These are phyloP conservation scores for Diaporthe amygdali DNA, from an alignment of 2,329 filamentous ascomycete genomes.

Conservation along the genomic window DNA sequence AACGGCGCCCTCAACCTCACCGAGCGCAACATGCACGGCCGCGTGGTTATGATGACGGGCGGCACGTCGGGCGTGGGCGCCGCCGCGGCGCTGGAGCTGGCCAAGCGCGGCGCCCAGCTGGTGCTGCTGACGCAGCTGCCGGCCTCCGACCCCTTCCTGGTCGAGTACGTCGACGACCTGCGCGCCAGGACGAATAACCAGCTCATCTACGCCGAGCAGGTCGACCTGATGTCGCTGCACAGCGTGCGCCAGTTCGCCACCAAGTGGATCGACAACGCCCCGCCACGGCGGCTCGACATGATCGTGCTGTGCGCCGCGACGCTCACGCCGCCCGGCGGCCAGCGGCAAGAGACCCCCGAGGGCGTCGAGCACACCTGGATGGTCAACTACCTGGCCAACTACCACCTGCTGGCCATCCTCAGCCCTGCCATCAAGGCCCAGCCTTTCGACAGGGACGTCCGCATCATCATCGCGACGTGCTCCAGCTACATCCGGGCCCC, in stretches of 20 bases:
- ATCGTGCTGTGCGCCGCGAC: constrained; percentile 86
- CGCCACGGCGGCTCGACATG: constrained; percentile 88
- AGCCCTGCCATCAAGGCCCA: constrained; percentile 90
- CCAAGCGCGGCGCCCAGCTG: constrained; percentile 84
- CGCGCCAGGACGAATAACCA: constrained; percentile 78
- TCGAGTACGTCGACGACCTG: constrained; percentile 91
- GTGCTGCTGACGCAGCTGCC: constrained; percentile 86
- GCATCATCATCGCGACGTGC: constrained; percentile 86
- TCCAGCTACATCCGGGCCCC: constrained; percentile 84
- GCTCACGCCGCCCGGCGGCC: constrained; percentile 70
- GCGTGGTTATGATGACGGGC: constrained; percentile 92
- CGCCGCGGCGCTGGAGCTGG: constrained; percentile 74
- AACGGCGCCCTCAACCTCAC: constrained; percentile 75
- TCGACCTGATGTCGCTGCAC: constrained; percentile 86
- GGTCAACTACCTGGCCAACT: constrained; percentile 94
- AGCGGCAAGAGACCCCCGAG: constrained; percentile 69
- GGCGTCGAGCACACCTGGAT: constrained; percentile 91
- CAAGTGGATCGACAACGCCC: constrained; percentile 96
- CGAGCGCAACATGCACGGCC: constrained; percentile 88
- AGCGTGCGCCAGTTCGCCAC: constrained; percentile 93
- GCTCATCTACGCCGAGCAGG: constrained; percentile 93
- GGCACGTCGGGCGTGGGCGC: constrained; percentile 94
- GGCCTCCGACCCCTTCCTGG: constrained; percentile 83
- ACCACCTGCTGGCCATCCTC: constrained; percentile 90
- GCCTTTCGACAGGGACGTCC: constrained; percentile 90